Conservation (phyloP, 257 asterid species). For the Paulownia fortunei region DNA sequence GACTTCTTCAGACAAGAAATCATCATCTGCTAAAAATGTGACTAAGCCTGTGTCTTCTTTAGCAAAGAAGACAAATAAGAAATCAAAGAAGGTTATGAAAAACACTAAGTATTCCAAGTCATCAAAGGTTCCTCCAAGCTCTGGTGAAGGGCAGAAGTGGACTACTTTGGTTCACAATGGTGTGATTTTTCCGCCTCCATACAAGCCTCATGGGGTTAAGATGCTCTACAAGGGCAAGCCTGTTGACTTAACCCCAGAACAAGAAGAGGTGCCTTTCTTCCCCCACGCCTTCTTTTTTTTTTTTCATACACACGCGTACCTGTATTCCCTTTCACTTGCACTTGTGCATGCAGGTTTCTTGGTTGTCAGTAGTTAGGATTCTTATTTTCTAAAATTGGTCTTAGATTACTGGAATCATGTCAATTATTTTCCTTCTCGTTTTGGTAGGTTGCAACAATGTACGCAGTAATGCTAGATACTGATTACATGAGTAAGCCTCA, state of each 20-base stretch:
- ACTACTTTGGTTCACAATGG: slow-evolving; percentile 92
- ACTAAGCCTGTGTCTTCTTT: slow-evolving; percentile 49
- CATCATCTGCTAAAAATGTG: slow-evolving; percentile 46
- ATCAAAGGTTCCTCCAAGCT: slow-evolving; percentile 80
- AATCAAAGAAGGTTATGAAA: slow-evolving; percentile 62
- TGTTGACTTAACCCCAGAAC: slow-evolving; percentile 78
- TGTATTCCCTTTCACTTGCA: background rate
- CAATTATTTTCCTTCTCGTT: background rate
- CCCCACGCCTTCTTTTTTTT: slow-evolving; percentile 7
- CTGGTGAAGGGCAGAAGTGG: slow-evolving; percentile 99
- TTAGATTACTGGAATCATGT: slow-evolving; percentile 15
- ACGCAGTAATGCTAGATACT: slow-evolving; percentile 89
- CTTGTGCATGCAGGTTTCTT: slow-evolving; percentile 9
- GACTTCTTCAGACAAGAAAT: slow-evolving; percentile 52
- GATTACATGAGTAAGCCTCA: slow-evolving; percentile 82
- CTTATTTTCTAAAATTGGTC: background rate
- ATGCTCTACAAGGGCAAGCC: slow-evolving; percentile 92
- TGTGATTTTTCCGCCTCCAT: slow-evolving; percentile 94
- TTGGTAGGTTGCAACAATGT: slow-evolving; percentile 96
- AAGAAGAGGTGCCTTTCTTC: slow-evolving; percentile 77
- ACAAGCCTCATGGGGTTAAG: slow-evolving; percentile 93
- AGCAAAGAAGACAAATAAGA: slow-evolving; percentile 51
- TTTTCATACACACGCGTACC: background rate
- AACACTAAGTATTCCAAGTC: slow-evolving; percentile 71
- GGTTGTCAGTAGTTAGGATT: background rate